These are phyloP conservation scores for Eutypa lata DNA, from an alignment of 2,329 filamentous ascomycete genomes.

Conservation along the genomic window DNA sequence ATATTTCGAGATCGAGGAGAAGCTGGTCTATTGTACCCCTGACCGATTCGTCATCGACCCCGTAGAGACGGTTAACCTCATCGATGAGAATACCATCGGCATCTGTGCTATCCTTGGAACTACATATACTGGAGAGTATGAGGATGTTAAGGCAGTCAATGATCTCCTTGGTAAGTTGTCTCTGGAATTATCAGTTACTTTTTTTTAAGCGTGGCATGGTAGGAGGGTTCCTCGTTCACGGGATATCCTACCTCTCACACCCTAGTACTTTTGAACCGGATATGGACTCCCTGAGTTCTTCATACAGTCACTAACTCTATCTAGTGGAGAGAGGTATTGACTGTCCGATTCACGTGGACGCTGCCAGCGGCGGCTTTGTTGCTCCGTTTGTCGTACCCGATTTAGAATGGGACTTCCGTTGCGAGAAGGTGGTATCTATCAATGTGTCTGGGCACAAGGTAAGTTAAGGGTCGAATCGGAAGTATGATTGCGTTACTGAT, in stretches of 20 bases:
- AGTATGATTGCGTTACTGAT: slow-evolving; percentile 6
- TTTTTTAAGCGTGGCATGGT: not conserved
- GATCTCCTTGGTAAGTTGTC: slow-evolving; percentile 62
- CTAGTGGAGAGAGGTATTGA: slow-evolving; percentile 67
- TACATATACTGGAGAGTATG: slow-evolving; percentile 94
- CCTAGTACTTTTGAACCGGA: too few relatives aligned
- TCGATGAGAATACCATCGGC: slow-evolving; percentile 76
- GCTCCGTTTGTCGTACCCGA: slow-evolving; percentile 85
- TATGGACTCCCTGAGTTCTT: too few relatives aligned
- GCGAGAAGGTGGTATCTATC: slow-evolving; percentile 86
- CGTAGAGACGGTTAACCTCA: slow-evolving; percentile 54
- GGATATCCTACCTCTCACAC: too few relatives aligned
- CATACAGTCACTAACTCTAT: not conserved
- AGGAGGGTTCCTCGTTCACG: too few relatives aligned
- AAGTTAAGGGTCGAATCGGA: not conserved
- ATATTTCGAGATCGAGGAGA: slow-evolving; percentile 93
- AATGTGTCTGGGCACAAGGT: slow-evolving; percentile 91
- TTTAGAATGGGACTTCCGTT: slow-evolving; percentile 87
- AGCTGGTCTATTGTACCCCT: slow-evolving; percentile 64
- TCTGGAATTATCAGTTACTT: not conserved
- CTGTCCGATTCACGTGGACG: slow-evolving; percentile 88
- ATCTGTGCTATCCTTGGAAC: slow-evolving; percentile 90
- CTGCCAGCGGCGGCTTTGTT: slow-evolving; percentile 88
- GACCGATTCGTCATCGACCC: slow-evolving; percentile 64
- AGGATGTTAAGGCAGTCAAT: slow-evolving; percentile 89